Conservation (phyloP, 176 grass and related monocot genomes). For the Juncus effusus region DNA sequence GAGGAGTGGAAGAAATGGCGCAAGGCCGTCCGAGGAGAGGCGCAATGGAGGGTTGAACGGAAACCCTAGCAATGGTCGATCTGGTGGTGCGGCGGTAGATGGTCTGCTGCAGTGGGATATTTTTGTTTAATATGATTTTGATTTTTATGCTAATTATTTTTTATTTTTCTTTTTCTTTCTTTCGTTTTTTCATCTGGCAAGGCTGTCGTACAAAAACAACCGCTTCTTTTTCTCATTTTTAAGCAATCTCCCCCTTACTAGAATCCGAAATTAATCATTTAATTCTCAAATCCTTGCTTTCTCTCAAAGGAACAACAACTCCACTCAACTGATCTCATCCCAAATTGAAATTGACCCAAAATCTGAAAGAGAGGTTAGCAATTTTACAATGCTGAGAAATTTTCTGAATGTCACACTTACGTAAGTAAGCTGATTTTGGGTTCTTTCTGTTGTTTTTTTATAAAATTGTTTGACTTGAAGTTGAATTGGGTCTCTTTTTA, state of each 20-base stretch:
- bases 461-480: not conserved
- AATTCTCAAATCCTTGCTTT: not conserved
- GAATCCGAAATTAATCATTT: not conserved
- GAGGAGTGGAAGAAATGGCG: no score
- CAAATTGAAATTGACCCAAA: no score
- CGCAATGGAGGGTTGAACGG: no score
- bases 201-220: slow-evolving; percentile 11
- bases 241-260: slow-evolving; percentile 20
- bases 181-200: not conserved
- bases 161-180: not conserved
- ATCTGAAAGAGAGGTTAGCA: no score
- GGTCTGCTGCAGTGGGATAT: no score
- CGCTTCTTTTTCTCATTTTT: slow-evolving; percentile 9
- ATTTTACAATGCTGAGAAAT: not conserved
- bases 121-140: no score
- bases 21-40: no score
- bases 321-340: no score
- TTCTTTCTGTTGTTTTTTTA: no score
- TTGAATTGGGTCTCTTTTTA: no score
- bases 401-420: slow-evolving; percentile 24
- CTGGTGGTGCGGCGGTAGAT: no score
- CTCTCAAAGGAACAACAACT: not conserved
- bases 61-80: no score
- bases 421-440: slow-evolving; percentile 9
- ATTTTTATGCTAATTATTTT: slow-evolving; percentile 10